A percentile compares a stretch with the other conserved stretches of the same genome.
Evolutionary conservation across 176 grass and related monocot genomes (phyloP).

Genomic region (Cenchrus americanus): DNA sequence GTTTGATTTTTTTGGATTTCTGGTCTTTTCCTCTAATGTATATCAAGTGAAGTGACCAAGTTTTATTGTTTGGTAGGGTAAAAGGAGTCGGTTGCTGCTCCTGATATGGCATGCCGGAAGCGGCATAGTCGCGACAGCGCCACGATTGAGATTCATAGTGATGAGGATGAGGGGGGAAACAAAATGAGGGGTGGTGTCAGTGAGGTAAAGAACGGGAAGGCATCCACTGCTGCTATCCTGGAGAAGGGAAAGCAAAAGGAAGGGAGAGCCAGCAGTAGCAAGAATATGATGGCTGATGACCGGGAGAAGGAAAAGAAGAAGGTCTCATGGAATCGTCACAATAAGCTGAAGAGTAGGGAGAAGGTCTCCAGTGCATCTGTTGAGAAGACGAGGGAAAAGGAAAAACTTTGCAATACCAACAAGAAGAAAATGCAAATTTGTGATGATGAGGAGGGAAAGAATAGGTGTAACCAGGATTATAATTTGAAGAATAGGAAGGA

Average conservation of each 20-base stretch:
- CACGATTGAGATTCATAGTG: background rate
- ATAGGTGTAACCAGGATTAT: background rate
- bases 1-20: background rate
- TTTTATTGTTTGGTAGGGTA: background rate
- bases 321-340: background rate
- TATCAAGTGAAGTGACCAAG: background rate
- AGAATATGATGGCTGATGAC: background rate
- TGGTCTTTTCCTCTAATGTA: background rate
- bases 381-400: background rate
- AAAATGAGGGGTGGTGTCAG: background rate
- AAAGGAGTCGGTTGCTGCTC: background rate
- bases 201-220: background rate
- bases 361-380: background rate
- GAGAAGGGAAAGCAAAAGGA: slow-evolving; percentile 1
- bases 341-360: background rate
- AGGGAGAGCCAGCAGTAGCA: background rate
- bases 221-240: background rate
- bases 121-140: background rate
- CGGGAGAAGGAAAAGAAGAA: background rate
- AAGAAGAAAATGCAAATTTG: slow-evolving; percentile 4
- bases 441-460: background rate
- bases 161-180: background rate
- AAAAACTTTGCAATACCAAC: background rate
- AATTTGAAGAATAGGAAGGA: slow-evolving; percentile 17
- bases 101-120: background rate